phyloP scores from a whole-genome alignment of 495 filamentous ascomycete genomes.

The Hyaloscypha bicolor region DNA sequence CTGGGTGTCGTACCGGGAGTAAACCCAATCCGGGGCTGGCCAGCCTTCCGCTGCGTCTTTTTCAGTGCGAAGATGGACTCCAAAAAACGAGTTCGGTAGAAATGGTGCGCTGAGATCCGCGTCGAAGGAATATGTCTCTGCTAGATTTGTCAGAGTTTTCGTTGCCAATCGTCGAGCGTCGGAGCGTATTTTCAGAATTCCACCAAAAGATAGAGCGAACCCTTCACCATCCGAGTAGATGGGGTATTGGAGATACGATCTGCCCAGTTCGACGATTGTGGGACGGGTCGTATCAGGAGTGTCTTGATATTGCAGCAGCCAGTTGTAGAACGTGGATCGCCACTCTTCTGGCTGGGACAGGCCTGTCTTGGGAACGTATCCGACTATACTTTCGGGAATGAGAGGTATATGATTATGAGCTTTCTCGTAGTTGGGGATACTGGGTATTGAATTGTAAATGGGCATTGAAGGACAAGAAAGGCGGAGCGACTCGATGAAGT shows the following conservation, averaged over 20 bases:
- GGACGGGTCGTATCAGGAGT: neutral
- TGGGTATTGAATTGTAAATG: neutral
- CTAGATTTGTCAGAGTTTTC: slow-evolving; percentile 13
- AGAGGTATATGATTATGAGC: neutral
- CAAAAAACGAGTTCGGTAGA: slow-evolving; percentile 20
- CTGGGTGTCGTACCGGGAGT: slow-evolving; percentile 3
- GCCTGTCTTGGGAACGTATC: neutral
- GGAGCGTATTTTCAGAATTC: slow-evolving; percentile 23
- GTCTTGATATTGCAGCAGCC: slow-evolving; percentile 13
- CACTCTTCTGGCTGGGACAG: slow-evolving; percentile 16
- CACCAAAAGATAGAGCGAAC: slow-evolving; percentile 26
- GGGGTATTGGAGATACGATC: slow-evolving; percentile 25
- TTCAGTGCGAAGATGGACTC: slow-evolving; percentile 29
- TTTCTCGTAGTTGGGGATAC: neutral
- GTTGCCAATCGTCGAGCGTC: slow-evolving; percentile 24
- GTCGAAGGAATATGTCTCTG: slow-evolving; percentile 10
- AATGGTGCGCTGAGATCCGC: neutral
- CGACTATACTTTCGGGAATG: slow-evolving; percentile 11
- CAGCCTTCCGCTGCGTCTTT: slow-evolving; percentile 12
- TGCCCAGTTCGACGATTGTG: slow-evolving; percentile 19
- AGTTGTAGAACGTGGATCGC: slow-evolving; percentile 22
- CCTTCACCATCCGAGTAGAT: slow-evolving; percentile 22
- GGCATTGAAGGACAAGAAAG: slow-evolving; percentile 23
- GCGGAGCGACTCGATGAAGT: slow-evolving; percentile 18
- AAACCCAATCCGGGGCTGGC: slow-evolving; percentile 5